Percentiles rank a stretch among this genome's conserved stretches.
These are phyloP conservation scores for Parastagonospora nodorum DNA, from an alignment of 2,329 filamentous ascomycete genomes.

Conservation along the genomic window DNA sequence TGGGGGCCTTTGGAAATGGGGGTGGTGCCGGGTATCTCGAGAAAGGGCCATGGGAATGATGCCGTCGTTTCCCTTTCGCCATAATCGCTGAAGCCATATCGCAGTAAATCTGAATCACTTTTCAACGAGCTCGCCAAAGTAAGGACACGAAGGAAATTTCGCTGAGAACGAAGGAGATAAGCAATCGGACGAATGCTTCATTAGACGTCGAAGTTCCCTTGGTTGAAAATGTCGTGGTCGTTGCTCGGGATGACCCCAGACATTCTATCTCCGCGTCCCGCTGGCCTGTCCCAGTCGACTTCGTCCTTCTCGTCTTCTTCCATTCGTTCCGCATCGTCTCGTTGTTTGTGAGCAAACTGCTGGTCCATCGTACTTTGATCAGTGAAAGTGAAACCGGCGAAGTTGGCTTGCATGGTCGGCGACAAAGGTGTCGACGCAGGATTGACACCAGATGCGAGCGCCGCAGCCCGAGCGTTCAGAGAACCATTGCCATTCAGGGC, in stretches of 20 bases:
- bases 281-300: slow-evolving; percentile 48
- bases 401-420: slow-evolving; percentile 95
- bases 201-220: slow-evolving; percentile 46
- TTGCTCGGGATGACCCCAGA: slow-evolving; percentile 55
- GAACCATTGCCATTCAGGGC: slow-evolving; percentile 84
- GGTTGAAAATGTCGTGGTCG: slow-evolving; percentile 56
- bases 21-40: slow-evolving; percentile 38
- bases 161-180: slow-evolving; percentile 6
- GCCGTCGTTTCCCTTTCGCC: slow-evolving; percentile 23
- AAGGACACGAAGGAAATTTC: slow-evolving; percentile 12
- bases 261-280: slow-evolving; percentile 55
- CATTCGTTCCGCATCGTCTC: slow-evolving; percentile 52
- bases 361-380: slow-evolving; percentile 95
- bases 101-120: slow-evolving; percentile 38
- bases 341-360: slow-evolving; percentile 61
- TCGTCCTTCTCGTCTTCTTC: slow-evolving; percentile 51
- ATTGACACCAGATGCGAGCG: slow-evolving; percentile 78
- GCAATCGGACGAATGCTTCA: slow-evolving; percentile 9
- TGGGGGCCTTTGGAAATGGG: slow-evolving; percentile 20
- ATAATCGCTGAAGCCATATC: slow-evolving; percentile 17
- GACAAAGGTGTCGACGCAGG: slow-evolving; percentile 90
- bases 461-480: slow-evolving; percentile 87
- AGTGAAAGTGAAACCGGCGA: slow-evolving; percentile 98
- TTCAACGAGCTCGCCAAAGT: slow-evolving; percentile 24
- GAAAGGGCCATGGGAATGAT: slow-evolving; percentile 23